Evolutionary conservation across 495 filamentous ascomycete genomes (phyloP).

Genomic region (Tuber aestivum): DNA sequence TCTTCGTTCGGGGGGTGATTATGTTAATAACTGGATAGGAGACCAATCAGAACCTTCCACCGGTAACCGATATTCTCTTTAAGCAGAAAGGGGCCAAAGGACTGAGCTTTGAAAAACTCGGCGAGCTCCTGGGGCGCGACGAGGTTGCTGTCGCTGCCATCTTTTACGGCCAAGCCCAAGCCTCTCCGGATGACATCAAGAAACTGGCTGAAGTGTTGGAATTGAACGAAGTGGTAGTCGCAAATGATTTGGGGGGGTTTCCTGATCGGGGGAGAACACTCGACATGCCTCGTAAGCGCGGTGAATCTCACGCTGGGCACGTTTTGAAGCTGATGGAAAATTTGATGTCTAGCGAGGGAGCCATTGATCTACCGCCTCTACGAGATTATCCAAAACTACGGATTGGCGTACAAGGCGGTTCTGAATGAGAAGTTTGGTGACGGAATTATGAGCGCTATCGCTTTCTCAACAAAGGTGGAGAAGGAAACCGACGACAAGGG

Average conservation of each 20-base stretch:
- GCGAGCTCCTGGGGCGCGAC: constrained; percentile 65
- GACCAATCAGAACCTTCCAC: constrained; percentile 52
- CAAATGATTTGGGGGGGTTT: constrained; percentile 60
- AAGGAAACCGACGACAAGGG: constrained; percentile 88
- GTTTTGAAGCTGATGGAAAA: not conserved
- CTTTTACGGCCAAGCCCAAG: constrained; percentile 88
- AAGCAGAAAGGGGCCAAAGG: constrained; percentile 67
- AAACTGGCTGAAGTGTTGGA: constrained; percentile 64
- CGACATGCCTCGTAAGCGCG: constrained; percentile 68
- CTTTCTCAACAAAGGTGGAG: constrained; percentile 87
- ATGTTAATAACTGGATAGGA: constrained; percentile 11
- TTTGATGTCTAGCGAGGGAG: constrained; percentile 54
- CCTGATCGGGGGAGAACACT: constrained; percentile 78
- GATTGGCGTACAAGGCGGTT: constrained; percentile 92
- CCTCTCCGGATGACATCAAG: constrained; percentile 68
- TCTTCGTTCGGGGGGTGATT: not conserved
- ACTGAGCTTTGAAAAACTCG: constrained; percentile 78
- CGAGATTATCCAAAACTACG: constrained; percentile 98
- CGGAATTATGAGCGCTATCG: constrained; percentile 97
- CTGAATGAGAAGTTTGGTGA: constrained; percentile 99
- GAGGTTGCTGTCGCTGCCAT: constrained; percentile 88
- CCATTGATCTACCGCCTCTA: constrained; percentile 90
- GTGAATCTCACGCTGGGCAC: not conserved
- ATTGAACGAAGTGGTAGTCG: constrained; percentile 55
- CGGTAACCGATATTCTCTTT: constrained; percentile 72